Evolutionary conservation across 179 eudicot species (phyloP).

Genomic region (Beta lomatogona): DNA sequence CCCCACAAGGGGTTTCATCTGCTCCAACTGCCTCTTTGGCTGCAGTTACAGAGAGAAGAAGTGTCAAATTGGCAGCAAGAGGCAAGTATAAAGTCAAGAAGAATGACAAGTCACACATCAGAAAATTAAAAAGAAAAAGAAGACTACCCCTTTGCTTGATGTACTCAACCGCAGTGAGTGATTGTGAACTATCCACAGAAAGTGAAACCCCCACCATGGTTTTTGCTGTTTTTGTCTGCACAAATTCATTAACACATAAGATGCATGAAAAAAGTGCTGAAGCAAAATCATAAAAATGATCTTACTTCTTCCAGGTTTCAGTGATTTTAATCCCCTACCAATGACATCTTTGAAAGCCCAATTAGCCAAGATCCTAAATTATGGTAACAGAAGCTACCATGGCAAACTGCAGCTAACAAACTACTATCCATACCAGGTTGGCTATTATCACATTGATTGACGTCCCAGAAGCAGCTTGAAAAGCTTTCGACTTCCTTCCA

Average conservation of each 20-base stretch:
- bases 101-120: neutral
- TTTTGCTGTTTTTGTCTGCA: slow-evolving; percentile 87
- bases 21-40: slow-evolving; percentile 98
- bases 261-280: slow-evolving; percentile 18
- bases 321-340: neutral
- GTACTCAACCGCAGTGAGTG: slow-evolving; percentile 70
- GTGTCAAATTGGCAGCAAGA: slow-evolving; percentile 21
- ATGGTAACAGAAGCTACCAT: slow-evolving; percentile 12
- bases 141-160: slow-evolving; percentile 72
- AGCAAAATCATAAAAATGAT: slow-evolving; percentile 4
- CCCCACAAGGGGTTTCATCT: slow-evolving; percentile 94
- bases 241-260: slow-evolving; percentile 24
- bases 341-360: neutral
- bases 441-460: slow-evolving; percentile 72
- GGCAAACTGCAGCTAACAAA: slow-evolving; percentile 23
- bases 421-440: slow-evolving; percentile 58
- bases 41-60: slow-evolving; percentile 40
- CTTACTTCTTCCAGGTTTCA: neutral
- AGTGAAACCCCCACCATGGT: slow-evolving; percentile 80
- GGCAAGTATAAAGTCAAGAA: slow-evolving; percentile 5
- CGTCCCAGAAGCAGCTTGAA: slow-evolving; percentile 87
- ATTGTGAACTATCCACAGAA: slow-evolving; percentile 71
- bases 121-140: slow-evolving; percentile 10
- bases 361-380: neutral
- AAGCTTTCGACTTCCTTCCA: slow-evolving; percentile 99